Evolutionary conservation across 306 rosid genomes (phyloP), one percentile per base, ranked within the genome.

Genomic region (Sphenostylis stenocarpa): DNA sequence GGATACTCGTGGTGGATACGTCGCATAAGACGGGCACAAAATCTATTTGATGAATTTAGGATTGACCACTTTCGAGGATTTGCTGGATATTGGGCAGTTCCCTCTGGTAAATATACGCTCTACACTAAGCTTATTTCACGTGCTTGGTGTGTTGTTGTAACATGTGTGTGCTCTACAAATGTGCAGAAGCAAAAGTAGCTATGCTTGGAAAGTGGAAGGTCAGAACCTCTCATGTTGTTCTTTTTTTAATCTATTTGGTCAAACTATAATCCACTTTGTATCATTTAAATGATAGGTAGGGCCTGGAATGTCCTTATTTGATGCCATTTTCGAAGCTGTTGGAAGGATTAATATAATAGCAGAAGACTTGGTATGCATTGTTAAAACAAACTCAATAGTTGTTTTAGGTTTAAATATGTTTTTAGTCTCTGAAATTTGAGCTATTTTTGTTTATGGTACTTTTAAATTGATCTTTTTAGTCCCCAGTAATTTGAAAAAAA

Each of bases 31-130:
- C 92, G 98, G 65, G 98, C 96, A 28, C 96, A 86, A 79, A 83
- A 92, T 83, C 79, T 90, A 47, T 94, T 87, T 69, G 96, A 94
- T 38, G 95, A 90, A 72, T 94, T 94, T 87, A 88, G 98, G 71
- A 90, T 94, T 71, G 98, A 94, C 77, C 98, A 92, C 90, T 94
- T 94, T 61, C 86, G 98, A 88, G 98, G 98, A 83, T 77, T 94
- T 67, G 83, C 97, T 49, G 98, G 98, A 75, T 92, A 28, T 85
- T 94, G 97, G 98, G 95, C 98, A 19, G 98, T 94, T 78, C 93
- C 97, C 69, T 85, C 97, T 23, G 98, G 98, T 94, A 70, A 85
- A 85, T 72, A 51, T 76, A 36, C 43, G 17, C 53, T 72, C 41
- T 33, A 17, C 26, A 62, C 41, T 15, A 38, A 55, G 75, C 53